Base-by-base conservation (phyloP, 129 eudicot species). In the Gnaphalium uliginosum region DNA sequence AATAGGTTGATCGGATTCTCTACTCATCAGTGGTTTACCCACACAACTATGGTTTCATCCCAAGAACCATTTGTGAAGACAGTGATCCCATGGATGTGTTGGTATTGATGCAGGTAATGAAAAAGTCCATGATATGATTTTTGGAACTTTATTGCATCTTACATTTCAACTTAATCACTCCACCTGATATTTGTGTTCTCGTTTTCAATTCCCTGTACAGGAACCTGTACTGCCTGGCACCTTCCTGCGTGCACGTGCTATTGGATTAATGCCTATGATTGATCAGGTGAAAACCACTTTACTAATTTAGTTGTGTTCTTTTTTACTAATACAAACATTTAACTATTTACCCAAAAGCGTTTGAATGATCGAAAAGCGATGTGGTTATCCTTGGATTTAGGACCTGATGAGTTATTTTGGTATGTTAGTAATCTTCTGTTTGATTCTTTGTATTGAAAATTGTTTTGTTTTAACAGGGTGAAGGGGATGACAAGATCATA, bases 11-110 rank as follows among this genome's bases (percentile, higher is more conserved):
- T 78, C 83, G 98, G 43, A 84, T 93, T 67, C 96, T 93, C 46
- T 93, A 93, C 85, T 93, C 98, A 35, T 93, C 98, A 0, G 97
- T 93, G 58, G 98, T 93, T 43, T 93, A 93, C 81, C 98, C 98
- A 17, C 98, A 93, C 84, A 93, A 93, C 84, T 93, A 93, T 67
- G 98, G 98, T 19, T 93, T 93, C 85, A 88, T 93, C 37, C 98
- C 96, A 17, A 83, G 96, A 71, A 93, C 98, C 78, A 76, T 93
- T 29, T 93, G 96, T 81, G 96, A 93, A 80, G 98, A 93, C 74
- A 82, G 87, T 32, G 98, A 93, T 79, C 98, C 98, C 17, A 90
- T 93, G 83, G 98, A 93, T 53, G 98, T 93, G 41, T 84, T 93
- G 80, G 88, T 93, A 46, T 82, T 93, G 75, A 93, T 93, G 98